Percentiles rank a stretch among this genome's conserved stretches.
These are phyloP conservation scores for Mrakia hoshinonis DNA, from an alignment of 768 basidiomycete genomes.

Conservation along the genomic window DNA sequence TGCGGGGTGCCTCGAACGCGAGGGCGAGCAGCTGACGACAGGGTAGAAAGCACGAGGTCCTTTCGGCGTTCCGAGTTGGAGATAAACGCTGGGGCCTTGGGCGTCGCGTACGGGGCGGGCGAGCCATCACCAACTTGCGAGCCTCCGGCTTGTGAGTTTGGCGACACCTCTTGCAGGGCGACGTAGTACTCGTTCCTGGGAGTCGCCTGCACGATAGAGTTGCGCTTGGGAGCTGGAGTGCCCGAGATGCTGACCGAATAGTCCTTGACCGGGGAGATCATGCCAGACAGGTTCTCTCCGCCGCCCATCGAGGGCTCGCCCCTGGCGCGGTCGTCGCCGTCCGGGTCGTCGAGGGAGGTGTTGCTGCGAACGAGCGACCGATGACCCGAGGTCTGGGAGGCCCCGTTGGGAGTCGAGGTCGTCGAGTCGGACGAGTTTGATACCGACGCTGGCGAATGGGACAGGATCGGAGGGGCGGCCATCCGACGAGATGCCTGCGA, in stretches of 20 bases:
- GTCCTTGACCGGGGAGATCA: slow-evolving; percentile 7
- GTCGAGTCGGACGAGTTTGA: slow-evolving; percentile 10
- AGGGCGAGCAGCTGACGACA: slow-evolving; percentile 71
- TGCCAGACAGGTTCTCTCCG: background rate
- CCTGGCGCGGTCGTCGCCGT: background rate
- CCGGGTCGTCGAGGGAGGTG: background rate
- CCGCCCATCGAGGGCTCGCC: background rate
- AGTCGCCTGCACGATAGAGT: background rate
- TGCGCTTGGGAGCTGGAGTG: background rate
- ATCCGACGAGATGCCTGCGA: slow-evolving; percentile 9
- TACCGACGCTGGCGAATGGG: slow-evolving; percentile 15
- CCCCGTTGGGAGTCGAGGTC: slow-evolving; percentile 21
- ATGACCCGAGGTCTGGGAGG: slow-evolving; percentile 17
- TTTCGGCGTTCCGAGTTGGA: slow-evolving; percentile 64
- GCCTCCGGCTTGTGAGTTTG: background rate
- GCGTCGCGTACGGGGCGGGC: slow-evolving; percentile 2
- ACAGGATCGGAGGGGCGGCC: background rate
- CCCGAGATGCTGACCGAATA: background rate
- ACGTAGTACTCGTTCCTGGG: slow-evolving; percentile 15
- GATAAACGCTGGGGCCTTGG: slow-evolving; percentile 6
- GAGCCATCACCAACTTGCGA: background rate
- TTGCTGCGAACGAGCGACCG: background rate
- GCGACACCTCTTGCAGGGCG: slow-evolving; percentile 15
- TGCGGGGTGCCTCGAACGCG: slow-evolving; percentile 58
- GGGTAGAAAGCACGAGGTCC: slow-evolving; percentile 73